These are phyloP conservation scores for Smallanthus sonchifolius DNA, from an alignment of 129 eudicot genomes.

Conservation along the genomic window DNA sequence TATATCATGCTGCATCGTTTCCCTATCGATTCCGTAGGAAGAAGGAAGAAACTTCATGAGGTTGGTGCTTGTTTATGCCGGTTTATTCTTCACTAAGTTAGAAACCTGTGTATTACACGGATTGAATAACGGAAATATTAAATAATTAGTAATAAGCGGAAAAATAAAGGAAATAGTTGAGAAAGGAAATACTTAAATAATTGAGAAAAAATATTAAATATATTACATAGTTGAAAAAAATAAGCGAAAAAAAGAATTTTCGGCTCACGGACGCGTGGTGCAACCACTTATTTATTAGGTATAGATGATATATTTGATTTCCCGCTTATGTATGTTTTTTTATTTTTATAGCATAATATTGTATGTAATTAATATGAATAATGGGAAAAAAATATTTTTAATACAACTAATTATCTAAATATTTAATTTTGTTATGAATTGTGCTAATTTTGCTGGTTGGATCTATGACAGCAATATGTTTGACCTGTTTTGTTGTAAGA, in stretches of 20 bases:
- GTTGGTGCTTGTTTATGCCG: constrained; percentile 34
- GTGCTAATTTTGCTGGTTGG: constrained; percentile 61
- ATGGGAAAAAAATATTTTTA: neutral
- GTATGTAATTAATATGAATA: neutral
- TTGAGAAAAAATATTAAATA: too few relatives aligned
- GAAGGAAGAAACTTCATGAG: constrained; percentile 93
- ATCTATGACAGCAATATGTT: constrained; percentile 79
- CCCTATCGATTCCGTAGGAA: constrained; percentile 89
- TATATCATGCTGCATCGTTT: constrained; percentile 81
- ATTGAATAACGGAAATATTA: too few relatives aligned
- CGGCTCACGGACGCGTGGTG: too few relatives aligned
- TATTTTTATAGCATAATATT: neutral
- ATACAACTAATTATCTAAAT: neutral
- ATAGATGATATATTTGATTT: neutral
- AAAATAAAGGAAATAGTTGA: too few relatives aligned
- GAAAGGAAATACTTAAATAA: too few relatives aligned
- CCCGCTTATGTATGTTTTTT: neutral
- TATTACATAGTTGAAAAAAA: too few relatives aligned
- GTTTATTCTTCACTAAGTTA: neutral
- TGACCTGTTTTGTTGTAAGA: constrained; percentile 68
- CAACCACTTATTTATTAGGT: too few relatives aligned
- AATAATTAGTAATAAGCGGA: too few relatives aligned
- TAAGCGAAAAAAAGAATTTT: too few relatives aligned
- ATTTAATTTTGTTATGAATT: neutral
- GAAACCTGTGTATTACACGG: too few relatives aligned